phyloP scores from a whole-genome alignment of 257 asterid genomes.

The Vinca minor region DNA sequence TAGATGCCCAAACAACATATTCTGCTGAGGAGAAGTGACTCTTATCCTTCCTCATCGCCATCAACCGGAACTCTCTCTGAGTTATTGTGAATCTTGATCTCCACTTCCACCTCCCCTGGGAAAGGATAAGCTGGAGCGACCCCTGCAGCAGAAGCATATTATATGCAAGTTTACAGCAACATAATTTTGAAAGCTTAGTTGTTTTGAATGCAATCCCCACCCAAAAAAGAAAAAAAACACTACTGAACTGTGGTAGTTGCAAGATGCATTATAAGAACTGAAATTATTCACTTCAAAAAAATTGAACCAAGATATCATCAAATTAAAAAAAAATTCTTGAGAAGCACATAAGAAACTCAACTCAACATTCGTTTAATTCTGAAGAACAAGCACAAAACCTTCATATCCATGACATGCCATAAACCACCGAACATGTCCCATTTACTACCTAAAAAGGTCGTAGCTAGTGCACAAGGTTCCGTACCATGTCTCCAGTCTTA shows the following conservation, averaged over 20 bases:
- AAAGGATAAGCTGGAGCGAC: conserved; percentile 21
- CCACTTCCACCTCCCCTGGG: conserved; percentile 21
- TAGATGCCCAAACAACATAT: conserved; percentile 1
- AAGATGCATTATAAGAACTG: too few relatives aligned
- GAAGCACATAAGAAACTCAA: not conserved
- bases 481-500: too few relatives aligned
- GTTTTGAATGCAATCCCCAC: too few relatives aligned
- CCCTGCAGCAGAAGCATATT: conserved; percentile 21
- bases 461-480: too few relatives aligned
- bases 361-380: not conserved
- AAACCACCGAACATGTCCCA: not conserved
- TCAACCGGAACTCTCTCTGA: conserved; percentile 11
- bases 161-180: too few relatives aligned
- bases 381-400: not conserved
- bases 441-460: not conserved
- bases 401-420: not conserved
- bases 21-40: not conserved
- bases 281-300: not conserved
- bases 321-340: not conserved
- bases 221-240: too few relatives aligned
- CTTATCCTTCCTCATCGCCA: conserved; percentile 29
- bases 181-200: too few relatives aligned
- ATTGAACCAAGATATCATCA: not conserved
- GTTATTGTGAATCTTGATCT: conserved; percentile 18
- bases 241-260: not conserved